Percentiles rank a stretch among this genome's conserved stretches.
Conservation (phyloP, 495 filamentous ascomycete species). For the Articulospora tetracladia region DNA sequence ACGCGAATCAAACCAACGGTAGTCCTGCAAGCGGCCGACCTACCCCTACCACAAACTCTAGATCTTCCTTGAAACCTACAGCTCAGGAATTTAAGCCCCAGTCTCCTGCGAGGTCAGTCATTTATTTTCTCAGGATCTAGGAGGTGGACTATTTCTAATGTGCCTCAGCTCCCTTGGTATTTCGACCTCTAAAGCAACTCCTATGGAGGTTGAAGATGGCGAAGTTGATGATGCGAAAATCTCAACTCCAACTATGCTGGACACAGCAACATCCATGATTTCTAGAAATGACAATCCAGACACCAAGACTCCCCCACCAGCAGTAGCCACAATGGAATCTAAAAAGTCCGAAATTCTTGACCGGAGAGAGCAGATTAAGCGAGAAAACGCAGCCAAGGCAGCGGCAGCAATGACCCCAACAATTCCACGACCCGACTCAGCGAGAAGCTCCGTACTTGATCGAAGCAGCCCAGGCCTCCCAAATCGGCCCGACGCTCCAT, state of each 20-base stretch:
- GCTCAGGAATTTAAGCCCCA: slow-evolving; percentile 44
- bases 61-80: slow-evolving; percentile 27
- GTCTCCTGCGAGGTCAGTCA: slow-evolving; percentile 18
- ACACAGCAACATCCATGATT: slow-evolving; percentile 24
- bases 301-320: slow-evolving; percentile 23
- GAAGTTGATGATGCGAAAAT: slow-evolving; percentile 67
- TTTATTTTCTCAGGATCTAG: slow-evolving; percentile 22
- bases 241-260: slow-evolving; percentile 26
- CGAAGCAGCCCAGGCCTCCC: slow-evolving; percentile 16
- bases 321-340: slow-evolving; percentile 24
- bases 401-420: slow-evolving; percentile 27
- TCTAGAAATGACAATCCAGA: background rate
- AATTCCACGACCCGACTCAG: slow-evolving; percentile 20
- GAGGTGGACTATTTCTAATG: slow-evolving; percentile 7
- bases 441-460: slow-evolving; percentile 17
- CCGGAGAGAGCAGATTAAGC: slow-evolving; percentile 27
- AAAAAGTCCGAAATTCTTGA: slow-evolving; percentile 33
- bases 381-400: slow-evolving; percentile 30
- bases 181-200: slow-evolving; percentile 31
- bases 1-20: slow-evolving; percentile 7
- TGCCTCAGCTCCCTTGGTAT: slow-evolving; percentile 21
- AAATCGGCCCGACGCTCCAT: slow-evolving; percentile 23
- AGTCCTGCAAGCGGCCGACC: slow-evolving; percentile 18
- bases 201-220: slow-evolving; percentile 69
- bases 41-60: slow-evolving; percentile 3